Evolutionary conservation across 768 basidiomycete genomes (phyloP).

Genomic region (Phylloporus rhodoxanthus): DNA sequence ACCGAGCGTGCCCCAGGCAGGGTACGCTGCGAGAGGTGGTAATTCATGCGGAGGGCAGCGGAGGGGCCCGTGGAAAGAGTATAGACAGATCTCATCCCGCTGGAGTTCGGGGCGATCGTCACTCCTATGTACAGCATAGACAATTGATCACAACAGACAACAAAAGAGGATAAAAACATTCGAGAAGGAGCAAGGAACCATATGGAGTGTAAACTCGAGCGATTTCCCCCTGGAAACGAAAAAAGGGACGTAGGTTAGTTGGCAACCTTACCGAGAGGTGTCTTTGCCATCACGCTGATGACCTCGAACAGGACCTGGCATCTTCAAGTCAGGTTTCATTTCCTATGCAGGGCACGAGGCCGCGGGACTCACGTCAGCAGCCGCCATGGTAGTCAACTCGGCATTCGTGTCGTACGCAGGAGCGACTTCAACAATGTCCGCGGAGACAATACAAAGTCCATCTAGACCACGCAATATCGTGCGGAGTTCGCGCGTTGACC

Average conservation of each 20-base stretch:
- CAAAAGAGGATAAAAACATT: background rate
- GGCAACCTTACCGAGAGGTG: slow-evolving; percentile 58
- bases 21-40: too few species aligned
- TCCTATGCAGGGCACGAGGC: background rate
- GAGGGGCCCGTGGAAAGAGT: too few species aligned
- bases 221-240: background rate
- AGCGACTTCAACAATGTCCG: slow-evolving; percentile 81
- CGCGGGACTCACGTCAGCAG: slow-evolving; percentile 45
- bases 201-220: background rate
- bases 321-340: slow-evolving; percentile 9
- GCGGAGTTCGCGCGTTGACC: slow-evolving; percentile 78
- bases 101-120: too few species aligned
- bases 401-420: slow-evolving; percentile 73
- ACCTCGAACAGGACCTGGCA: slow-evolving; percentile 69
- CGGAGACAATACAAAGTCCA: slow-evolving; percentile 71
- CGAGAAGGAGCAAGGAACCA: background rate
- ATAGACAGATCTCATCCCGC: too few species aligned
- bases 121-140: background rate
- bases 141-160: background rate
- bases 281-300: slow-evolving; percentile 74
- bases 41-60: too few species aligned
- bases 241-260: slow-evolving; percentile 9
- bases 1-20: too few species aligned
- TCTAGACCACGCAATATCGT: slow-evolving; percentile 71
- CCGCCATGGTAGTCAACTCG: slow-evolving; percentile 58